Evolutionary conservation across 164 flowering plant genomes (phyloP), one percentile per base, ranked within the genome.

Genomic region (Vitis rupestris): DNA sequence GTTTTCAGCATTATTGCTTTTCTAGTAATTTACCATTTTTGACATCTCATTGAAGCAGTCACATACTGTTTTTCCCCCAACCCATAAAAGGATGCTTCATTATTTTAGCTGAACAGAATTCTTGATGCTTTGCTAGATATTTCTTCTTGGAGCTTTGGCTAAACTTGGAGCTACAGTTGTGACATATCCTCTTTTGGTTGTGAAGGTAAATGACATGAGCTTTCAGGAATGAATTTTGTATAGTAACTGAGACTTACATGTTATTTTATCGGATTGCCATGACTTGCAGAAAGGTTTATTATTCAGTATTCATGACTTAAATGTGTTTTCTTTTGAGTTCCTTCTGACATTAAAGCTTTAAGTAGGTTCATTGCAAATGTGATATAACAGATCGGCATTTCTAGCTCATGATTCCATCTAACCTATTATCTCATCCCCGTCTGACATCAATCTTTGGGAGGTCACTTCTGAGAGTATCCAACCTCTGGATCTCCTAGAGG

Each of bases 131-230:
- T 73, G 53, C 50, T 70, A 93, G 98, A 76, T 91, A 73, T 93
- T 93, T 84, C 82, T 95, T 76, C 91, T 95, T 75, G 98, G 97
- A 73, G 99, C 99, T 78, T 61, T 91, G 73, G 98, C 99, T 55
- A 95, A 95, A 82, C 96, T 95, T 78, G 99, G 98, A 72, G 99
- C 99, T 37, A 95, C 99, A 59, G 84, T 93, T 13, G 86, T 87
- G 49, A 95, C 99, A 30, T 95, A 95, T 88, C 99, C 99, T 65
- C 96, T 95, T 75, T 82, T 88, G 68, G 99, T 93, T 65, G 99
- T 95, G 10, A 95, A 95, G 99, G 99, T 87, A 78, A 65, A 23
- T 63, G 19, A 50, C 8, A 60, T 53, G 12, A 23, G 53, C 17
- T 11, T 60, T 29, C 30, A 30, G 27, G 37, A 31, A 23, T 23